A percentile compares a stretch with the other conserved stretches of the same genome.
Conservation (phyloP, 345 rosid genomes). For the Aquilaria yunnanensis region DNA sequence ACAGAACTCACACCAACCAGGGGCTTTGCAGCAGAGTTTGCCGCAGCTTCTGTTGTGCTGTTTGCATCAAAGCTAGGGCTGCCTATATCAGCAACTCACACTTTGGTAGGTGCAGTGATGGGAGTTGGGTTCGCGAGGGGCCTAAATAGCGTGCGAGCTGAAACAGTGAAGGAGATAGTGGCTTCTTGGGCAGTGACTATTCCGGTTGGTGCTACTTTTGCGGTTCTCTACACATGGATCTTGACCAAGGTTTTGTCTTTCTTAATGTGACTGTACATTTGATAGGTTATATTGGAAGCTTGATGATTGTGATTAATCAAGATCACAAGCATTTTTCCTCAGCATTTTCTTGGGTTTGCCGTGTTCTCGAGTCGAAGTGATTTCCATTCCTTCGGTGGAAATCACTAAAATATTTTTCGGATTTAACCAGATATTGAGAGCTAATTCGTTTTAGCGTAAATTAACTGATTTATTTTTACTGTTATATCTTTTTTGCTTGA, state of each 20-base stretch:
- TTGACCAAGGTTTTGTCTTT: conserved; percentile 69
- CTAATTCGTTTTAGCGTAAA: too few relatives aligned
- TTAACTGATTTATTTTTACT: too few relatives aligned
- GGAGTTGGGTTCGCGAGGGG: conserved; percentile 99
- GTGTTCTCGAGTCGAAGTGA: conserved; percentile 15
- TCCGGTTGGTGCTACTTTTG: conserved; percentile 80
- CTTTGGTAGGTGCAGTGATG: conserved; percentile 96
- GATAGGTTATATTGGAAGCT: conserved; percentile 13
- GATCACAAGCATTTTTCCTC: conserved; percentile 8
- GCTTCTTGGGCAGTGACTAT: conserved; percentile 88
- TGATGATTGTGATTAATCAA: conserved; percentile 22
- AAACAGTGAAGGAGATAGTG: conserved; percentile 86
- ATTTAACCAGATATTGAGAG: not conserved
- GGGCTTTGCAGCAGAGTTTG: conserved; percentile 96
- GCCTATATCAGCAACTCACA: conserved; percentile 90
- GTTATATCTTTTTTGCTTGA: too few relatives aligned
- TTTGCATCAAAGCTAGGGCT: conserved; percentile 84
- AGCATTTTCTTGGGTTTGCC: conserved; percentile 12
- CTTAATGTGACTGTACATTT: conserved; percentile 36
- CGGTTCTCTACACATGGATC: conserved; percentile 85
- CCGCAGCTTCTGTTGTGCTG: conserved; percentile 90
- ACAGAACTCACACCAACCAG: conserved; percentile 93
- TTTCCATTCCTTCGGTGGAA: conserved; percentile 19
- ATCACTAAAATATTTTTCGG: conserved; percentile 7
- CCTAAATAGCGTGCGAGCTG: conserved; percentile 79